These are phyloP conservation scores for Haplosporangium gracile DNA, from an alignment of 192 early-diverging fungal genomes.

Conservation along the genomic window DNA sequence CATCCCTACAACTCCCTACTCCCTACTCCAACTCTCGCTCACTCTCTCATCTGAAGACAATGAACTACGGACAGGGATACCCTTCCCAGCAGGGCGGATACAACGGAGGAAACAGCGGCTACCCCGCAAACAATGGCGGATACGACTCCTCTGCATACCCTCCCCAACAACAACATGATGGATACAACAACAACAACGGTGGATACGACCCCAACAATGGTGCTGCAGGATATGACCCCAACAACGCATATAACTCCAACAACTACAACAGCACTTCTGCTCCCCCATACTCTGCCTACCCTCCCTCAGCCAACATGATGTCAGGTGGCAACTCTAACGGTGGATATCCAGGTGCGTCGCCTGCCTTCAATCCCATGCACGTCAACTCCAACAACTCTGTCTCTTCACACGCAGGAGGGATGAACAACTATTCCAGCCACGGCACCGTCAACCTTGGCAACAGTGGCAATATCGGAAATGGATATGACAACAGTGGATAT, in stretches of 20 bases:
- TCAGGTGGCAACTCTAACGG: background rate
- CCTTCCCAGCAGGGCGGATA: constrained; percentile 13
- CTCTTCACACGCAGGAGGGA: background rate
- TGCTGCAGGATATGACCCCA: constrained; percentile 13
- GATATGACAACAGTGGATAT: background rate
- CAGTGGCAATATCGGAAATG: background rate
- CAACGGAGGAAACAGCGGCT: background rate
- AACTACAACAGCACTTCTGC: constrained; percentile 7
- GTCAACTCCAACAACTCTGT: constrained; percentile 2
- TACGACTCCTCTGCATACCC: constrained; percentile 22
- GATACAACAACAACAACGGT: constrained; percentile 6
- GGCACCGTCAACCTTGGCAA: constrained; percentile 14
- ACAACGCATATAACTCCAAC: constrained; percentile 7
- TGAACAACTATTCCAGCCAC: constrained; percentile 14
- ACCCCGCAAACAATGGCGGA: background rate
- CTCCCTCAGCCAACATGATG: constrained; percentile 3
- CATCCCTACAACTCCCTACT: background rate
- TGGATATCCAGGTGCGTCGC: background rate
- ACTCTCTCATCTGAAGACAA: background rate
- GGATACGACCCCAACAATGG: constrained; percentile 3
- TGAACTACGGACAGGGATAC: constrained; percentile 33
- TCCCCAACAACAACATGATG: constrained; percentile 22
- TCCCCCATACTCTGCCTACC: constrained; percentile 27
- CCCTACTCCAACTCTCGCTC: background rate
- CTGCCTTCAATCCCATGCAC: constrained; percentile 6